These are phyloP conservation scores for Corymbia maculata DNA, from an alignment of 345 rosid genomes.

Conservation along the genomic window DNA sequence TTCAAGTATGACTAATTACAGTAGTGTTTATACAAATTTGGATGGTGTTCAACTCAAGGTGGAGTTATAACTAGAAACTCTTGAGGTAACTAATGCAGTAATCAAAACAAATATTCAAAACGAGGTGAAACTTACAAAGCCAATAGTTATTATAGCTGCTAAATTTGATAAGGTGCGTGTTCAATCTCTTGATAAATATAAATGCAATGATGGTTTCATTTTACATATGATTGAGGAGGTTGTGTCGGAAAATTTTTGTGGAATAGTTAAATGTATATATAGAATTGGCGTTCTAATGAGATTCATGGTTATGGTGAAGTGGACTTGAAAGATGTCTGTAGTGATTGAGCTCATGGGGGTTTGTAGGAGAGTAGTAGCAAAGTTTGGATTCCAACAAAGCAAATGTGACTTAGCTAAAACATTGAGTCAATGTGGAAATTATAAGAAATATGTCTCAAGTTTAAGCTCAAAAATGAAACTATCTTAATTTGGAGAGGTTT, in stretches of 20 bases:
- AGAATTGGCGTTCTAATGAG: neutral
- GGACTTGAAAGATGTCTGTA: neutral
- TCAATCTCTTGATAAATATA: neutral
- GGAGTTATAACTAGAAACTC: neutral
- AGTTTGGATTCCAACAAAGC: neutral
- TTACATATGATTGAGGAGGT: neutral
- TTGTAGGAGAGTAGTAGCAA: neutral
- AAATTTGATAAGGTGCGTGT: neutral
- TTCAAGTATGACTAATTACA: neutral
- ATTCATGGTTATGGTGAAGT: rapidly evolving
- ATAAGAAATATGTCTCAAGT: rapidly evolving
- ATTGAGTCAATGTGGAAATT: rapidly evolving
- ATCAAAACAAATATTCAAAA: neutral
- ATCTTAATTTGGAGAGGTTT: neutral
- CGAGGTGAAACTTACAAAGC: rapidly evolving
- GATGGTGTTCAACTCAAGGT: neutral
- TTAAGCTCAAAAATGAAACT: neutral
- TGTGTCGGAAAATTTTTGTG: rapidly evolving
- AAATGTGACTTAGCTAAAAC: neutral
- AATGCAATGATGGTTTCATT: neutral
- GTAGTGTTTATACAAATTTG: rapidly evolving
- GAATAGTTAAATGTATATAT: neutral
- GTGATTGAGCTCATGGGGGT: neutral
- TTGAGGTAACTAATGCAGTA: rapidly evolving
- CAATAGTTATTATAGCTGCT: neutral